Evolutionary conservation across 305 asterid genomes (phyloP), one percentile per base, ranked within the genome.

Genomic region (Vinca major): DNA sequence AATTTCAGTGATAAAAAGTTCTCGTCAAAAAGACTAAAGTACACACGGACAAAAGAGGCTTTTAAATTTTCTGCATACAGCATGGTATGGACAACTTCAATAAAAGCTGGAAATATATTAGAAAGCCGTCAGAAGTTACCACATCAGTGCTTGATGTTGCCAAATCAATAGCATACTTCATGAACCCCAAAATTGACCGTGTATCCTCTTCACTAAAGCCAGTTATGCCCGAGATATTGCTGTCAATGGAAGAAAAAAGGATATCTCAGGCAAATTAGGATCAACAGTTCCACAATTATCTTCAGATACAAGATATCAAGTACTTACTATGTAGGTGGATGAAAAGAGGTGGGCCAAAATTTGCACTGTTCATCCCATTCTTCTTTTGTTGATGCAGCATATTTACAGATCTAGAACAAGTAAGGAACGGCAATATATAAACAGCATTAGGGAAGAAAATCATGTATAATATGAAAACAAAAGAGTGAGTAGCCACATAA

Each of bases 351-450:
- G 63, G 98, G 97, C 98, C 98, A 92, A 66, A 87, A 67, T 79
- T 90, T 87, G 91, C 96, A 90, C 65, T 92, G 98, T 74, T 86
- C 98, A 70, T 82, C 88, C 98, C 98, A 90, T 80, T 87, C 98
- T 86, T 88, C 96, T 82, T 90, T 90, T 45, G 95, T 86, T 41
- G 73, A 73, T 54, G 97, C 95, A 62, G 96, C 97, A 85, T 88
- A 79, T 76, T 81, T 86, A 82, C 92, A 86, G 12, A 89, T 93
- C 95, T 90, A 79, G 65, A 61, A 78, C 55, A 26, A 51, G 4
- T 50, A 49, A 3, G 33, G 16, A 36, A 44, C 65, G 50, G 5
- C 40, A 12, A 47, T 10, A 64, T 12, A 47, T 37, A 26, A 26
- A 53, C 21, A 51, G 26, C 50, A 57, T 7, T 26, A 26, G 64